Percentiles rank a stretch among this genome's conserved stretches.
phyloP scores from a whole-genome alignment of 1,284 basidiomycete species.

The Ustilago bromivora region DNA sequence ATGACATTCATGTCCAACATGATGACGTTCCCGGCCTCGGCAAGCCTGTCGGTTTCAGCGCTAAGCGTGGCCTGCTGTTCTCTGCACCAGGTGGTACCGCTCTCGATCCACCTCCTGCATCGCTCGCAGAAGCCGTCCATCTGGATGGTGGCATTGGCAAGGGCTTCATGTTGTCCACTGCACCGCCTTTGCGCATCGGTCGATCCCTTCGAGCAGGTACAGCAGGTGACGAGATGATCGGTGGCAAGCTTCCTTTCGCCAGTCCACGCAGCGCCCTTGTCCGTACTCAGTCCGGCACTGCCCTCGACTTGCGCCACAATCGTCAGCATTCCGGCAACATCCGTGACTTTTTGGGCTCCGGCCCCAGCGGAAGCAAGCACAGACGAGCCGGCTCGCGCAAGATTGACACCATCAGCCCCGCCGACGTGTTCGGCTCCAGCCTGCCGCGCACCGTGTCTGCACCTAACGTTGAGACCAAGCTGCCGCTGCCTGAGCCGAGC shows the following conservation, averaged over 20 bases:
- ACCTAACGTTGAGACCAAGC: constrained; percentile 24
- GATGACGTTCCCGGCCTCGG: constrained; percentile 18
- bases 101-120: constrained; percentile 44
- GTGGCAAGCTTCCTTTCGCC: constrained; percentile 45
- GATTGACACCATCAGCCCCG: constrained; percentile 65
- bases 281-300: constrained; percentile 46
- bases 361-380: constrained; percentile 23
- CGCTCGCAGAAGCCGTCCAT: constrained; percentile 37
- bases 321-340: constrained; percentile 46
- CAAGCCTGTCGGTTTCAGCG: constrained; percentile 36
- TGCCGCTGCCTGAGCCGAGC: constrained; percentile 37
- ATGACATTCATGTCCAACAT: constrained; percentile 32
- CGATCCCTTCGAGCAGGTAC: constrained; percentile 29
- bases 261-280: constrained; percentile 49
- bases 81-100: constrained; percentile 28
- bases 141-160: constrained; percentile 31
- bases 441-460: constrained; percentile 39
- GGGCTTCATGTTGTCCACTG: constrained; percentile 13
- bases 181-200: constrained; percentile 37
- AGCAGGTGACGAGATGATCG: constrained; percentile 43
- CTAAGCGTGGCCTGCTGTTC: constrained; percentile 54
- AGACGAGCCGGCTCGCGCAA: constrained; percentile 43
- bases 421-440: constrained; percentile 62
- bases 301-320: constrained; percentile 25
- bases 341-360: constrained; percentile 35